phyloP scores from a whole-genome alignment of 768 basidiomycete species.

The Leccinum arenicola region DNA sequence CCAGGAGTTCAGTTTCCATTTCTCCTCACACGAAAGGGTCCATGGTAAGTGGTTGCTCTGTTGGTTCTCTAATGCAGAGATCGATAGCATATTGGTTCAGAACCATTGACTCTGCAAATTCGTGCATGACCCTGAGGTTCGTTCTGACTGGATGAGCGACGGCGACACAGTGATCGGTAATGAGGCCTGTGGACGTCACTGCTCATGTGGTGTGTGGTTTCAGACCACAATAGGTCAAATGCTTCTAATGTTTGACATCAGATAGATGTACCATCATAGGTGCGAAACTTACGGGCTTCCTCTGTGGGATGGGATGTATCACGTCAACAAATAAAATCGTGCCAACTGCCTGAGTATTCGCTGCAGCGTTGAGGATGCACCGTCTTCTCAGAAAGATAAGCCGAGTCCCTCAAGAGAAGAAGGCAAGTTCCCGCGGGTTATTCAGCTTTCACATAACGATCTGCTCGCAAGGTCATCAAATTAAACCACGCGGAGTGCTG shows the following conservation, averaged over 20 bases:
- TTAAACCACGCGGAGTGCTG: background rate
- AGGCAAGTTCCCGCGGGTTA: constrained; percentile 14
- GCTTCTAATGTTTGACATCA: background rate
- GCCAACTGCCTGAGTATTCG: background rate
- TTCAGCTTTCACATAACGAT: constrained; percentile 2
- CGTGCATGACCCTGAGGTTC: constrained; percentile 11
- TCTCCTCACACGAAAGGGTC: constrained; percentile 3
- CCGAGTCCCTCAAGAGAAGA: constrained; percentile 9
- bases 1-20: background rate
- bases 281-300: background rate
- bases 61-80: constrained; percentile 7
- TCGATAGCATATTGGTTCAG: constrained; percentile 7
- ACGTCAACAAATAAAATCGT: constrained; percentile 11
- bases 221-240: background rate
- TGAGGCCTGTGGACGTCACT: background rate
- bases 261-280: background rate
- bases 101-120: background rate
- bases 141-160: constrained; percentile 1
- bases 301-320: constrained; percentile 5
- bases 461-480: background rate
- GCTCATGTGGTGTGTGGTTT: background rate
- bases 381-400: constrained; percentile 19
- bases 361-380: background rate
- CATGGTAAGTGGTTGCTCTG: constrained; percentile 6
- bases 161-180: constrained; percentile 5